phyloP scores from a whole-genome alignment of 305 asterid species.

The Rubia tinctorum region DNA sequence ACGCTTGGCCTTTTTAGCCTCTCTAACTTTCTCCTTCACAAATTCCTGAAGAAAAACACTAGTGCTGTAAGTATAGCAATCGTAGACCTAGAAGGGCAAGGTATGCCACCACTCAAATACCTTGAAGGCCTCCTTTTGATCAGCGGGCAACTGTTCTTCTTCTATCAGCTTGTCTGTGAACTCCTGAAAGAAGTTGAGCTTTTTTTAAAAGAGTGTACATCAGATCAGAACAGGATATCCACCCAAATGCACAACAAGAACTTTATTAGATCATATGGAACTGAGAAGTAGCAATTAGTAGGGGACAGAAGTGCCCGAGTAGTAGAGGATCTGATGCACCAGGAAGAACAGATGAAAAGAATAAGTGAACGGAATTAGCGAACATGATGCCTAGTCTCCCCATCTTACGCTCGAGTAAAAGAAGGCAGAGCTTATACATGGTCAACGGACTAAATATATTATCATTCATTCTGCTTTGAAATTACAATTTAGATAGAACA shows the following conservation, averaged over 20 bases:
- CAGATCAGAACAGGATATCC: background rate
- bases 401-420: too few species aligned
- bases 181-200: conserved; percentile 61
- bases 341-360: background rate
- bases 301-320: background rate
- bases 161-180: conserved; percentile 63
- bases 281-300: background rate
- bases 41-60: conserved; percentile 35
- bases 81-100: background rate
- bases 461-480: too few species aligned
- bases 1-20: conserved; percentile 66
- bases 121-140: conserved; percentile 68
- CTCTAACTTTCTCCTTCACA: conserved; percentile 70
- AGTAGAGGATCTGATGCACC: background rate
- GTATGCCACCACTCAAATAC: conserved; percentile 26
- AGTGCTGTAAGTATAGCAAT: background rate
- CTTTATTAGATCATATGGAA: background rate
- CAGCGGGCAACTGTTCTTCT: conserved; percentile 64
- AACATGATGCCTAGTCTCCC: background rate
- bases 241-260: background rate
- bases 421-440: background rate
- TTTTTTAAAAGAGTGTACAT: too few species aligned
- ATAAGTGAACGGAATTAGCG: too few species aligned
- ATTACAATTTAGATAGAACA: background rate
- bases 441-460: background rate